A percentile compares a stretch with the other conserved stretches of the same genome.
These are phyloP conservation scores for Trypanosoma boissoni DNA, from an alignment of 208 protist genomes.

Conservation along the genomic window DNA sequence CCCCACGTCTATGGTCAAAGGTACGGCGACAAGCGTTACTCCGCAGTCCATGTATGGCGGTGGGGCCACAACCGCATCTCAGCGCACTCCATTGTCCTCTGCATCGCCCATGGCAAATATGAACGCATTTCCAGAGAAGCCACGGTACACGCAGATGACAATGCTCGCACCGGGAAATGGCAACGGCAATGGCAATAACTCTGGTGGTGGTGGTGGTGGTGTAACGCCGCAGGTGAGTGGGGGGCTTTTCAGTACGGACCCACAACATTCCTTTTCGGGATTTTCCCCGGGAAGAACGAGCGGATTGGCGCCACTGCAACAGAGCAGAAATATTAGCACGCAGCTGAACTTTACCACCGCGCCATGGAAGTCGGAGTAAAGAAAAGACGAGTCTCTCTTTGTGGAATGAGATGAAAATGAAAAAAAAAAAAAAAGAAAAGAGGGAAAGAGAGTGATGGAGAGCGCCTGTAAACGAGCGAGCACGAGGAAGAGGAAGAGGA, in stretches of 20 bases:
- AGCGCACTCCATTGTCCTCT: constrained; percentile 6
- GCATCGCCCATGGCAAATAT: constrained; percentile 15
- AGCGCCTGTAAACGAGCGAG: not conserved
- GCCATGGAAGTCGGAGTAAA: constrained; percentile 19
- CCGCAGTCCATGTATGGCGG: constrained; percentile 12
- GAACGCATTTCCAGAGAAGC: constrained; percentile 19
- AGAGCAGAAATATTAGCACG: not conserved
- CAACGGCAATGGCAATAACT: not conserved
- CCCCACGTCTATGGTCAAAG: constrained; percentile 27
- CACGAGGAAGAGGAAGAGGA: not conserved
- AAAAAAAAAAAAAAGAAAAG: constrained; percentile 2
- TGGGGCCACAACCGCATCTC: constrained; percentile 11
- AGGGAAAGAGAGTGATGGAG: not conserved
- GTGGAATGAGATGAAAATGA: constrained; percentile 1
- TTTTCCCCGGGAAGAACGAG: constrained; percentile 11
- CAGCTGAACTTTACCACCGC: constrained; percentile 28
- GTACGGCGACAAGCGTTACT: constrained; percentile 7
- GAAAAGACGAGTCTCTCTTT: not conserved
- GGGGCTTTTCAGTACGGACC: constrained; percentile 7
- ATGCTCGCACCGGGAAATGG: constrained; percentile 7
- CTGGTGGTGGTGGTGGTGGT: not conserved
- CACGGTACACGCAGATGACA: constrained; percentile 23
- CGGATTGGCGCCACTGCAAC: not conserved
- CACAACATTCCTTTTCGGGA: constrained; percentile 1
- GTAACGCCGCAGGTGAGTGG: not conserved